Conservation (phyloP, 2,329 filamentous ascomycete genomes). For the Alternaria angustiovoidea region DNA sequence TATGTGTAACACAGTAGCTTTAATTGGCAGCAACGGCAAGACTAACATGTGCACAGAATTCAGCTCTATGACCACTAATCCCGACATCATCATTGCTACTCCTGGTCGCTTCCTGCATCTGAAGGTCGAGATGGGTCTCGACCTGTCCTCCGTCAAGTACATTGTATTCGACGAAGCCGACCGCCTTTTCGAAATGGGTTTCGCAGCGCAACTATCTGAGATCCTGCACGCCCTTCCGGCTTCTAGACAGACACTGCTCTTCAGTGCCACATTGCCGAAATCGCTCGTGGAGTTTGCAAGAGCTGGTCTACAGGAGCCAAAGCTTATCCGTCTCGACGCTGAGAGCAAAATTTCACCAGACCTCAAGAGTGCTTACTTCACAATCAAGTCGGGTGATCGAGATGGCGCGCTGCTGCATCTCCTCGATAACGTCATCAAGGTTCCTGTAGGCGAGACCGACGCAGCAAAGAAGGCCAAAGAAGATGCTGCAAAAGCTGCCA, state of each 20-base stretch:
- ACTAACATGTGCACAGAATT: conserved; percentile 65
- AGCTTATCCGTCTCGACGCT: conserved; percentile 86
- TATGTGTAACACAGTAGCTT: conserved; percentile 20
- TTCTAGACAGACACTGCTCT: conserved; percentile 87
- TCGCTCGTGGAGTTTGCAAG: conserved; percentile 95
- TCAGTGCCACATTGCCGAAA: conserved; percentile 93
- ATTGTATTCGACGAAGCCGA: conserved; percentile 98
- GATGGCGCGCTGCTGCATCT: conserved; percentile 91
- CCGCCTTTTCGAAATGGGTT: conserved; percentile 97
- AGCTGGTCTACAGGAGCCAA: conserved; percentile 91
- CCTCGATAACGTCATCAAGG: conserved; percentile 89
- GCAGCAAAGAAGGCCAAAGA: conserved; percentile 56
- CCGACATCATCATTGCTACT: conserved; percentile 96
- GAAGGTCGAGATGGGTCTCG: conserved; percentile 94
- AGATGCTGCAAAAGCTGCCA: conserved; percentile 54
- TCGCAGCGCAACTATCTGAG: conserved; percentile 89
- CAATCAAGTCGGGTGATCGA: conserved; percentile 90
- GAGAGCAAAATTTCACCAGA: conserved; percentile 97
- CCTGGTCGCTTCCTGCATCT: conserved; percentile 95
- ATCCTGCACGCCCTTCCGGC: conserved; percentile 88
- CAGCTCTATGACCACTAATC: conserved; percentile 88
- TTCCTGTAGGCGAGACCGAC: conserved; percentile 75
- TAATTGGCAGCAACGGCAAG: neutral
- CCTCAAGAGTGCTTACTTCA: conserved; percentile 94
- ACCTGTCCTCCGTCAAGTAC: conserved; percentile 90